Percentiles rank a stretch among this genome's conserved stretches.
These are phyloP conservation scores for Xylaria polymorpha DNA, from an alignment of 2,329 filamentous ascomycete species.

Conservation along the genomic window DNA sequence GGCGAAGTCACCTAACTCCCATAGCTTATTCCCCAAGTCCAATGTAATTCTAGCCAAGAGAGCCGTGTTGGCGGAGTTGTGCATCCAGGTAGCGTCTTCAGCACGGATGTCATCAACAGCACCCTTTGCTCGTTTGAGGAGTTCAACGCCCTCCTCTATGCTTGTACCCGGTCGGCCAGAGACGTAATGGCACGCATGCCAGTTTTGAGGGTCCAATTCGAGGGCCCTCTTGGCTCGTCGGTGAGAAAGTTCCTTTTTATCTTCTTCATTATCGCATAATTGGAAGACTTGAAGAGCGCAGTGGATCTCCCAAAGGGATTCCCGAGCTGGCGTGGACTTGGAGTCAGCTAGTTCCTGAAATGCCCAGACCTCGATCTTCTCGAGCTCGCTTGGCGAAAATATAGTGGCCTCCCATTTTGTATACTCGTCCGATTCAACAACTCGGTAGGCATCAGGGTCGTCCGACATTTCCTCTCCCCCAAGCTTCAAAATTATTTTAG, in stretches of 20 bases:
- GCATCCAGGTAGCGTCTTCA: conserved; percentile 40
- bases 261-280: conserved; percentile 42
- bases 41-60: conserved; percentile 49
- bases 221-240: conserved; percentile 45
- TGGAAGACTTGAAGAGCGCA: conserved; percentile 48
- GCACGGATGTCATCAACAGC: conserved; percentile 42
- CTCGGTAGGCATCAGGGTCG: conserved; percentile 38
- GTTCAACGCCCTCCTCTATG: conserved; percentile 43
- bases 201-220: conserved; percentile 47
- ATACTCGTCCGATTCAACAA: conserved; percentile 21
- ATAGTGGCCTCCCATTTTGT: conserved; percentile 39
- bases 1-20: conserved; percentile 44
- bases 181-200: conserved; percentile 49
- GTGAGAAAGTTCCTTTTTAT: conserved; percentile 42
- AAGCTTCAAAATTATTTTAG: conserved; percentile 43
- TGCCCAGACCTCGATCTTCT: conserved; percentile 46
- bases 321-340: conserved; percentile 38
- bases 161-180: conserved; percentile 43
- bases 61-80: conserved; percentile 43
- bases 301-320: conserved; percentile 50
- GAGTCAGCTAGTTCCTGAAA: conserved; percentile 35
- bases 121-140: conserved; percentile 45
- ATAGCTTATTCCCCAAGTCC: conserved; percentile 47
- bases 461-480: conserved; percentile 44
- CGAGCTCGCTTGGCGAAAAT: conserved; percentile 41